Base-by-base conservation (phyloP, 2,329 filamentous ascomycete genomes). In the Microcyclospora pomicola region DNA sequence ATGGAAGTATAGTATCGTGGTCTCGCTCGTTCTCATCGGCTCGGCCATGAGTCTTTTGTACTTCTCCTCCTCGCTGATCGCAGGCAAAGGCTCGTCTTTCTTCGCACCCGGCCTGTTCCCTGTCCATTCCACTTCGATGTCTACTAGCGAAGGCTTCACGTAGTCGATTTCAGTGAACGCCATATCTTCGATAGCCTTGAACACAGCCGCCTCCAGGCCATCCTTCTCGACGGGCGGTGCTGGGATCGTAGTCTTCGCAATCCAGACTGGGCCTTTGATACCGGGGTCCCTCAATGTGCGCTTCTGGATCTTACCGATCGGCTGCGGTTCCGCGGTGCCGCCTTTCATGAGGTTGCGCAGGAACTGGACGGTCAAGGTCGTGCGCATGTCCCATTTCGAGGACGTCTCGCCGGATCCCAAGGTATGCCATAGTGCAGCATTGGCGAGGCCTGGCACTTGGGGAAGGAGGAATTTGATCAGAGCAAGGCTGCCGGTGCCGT, bases 231-330 rank as follows among this genome's bases (percentile, higher is more conserved):
- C 65, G 7, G 35, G 43, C 0, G 78, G 80, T 2, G 63, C 62
- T 0, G 75, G 72, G 12, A 84, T 63, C 0, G 70, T 72, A 31
- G 82, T 77, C 38, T 75, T 80, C 50, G 77, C 79, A 15, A 93
- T 69, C 87, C 87, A 95, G 46, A 91, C 75, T 33, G 72, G 73
- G 3, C 85, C 85, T 54, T 83, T 86, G 53, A 92, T 66, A 0
- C 74, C 76, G 0, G 71, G 71, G 38, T 82, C 80, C 40, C 67
- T 73, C 33, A 72, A 61, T 1, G 73, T 72, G n/a, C 73, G 49
- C 31, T 61, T 64, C 59, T 95, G 88, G 6, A 72, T 61, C 42
- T 75, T 69, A 1, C 70, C 65, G 15, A 92, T 61, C 16, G 74
- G 66, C 9, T 49, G 54, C 0, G 68, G 65, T 12, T 60, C 62